phyloP scores from a whole-genome alignment of 2,329 filamentous ascomycete species.

The Camillea tinctor region DNA sequence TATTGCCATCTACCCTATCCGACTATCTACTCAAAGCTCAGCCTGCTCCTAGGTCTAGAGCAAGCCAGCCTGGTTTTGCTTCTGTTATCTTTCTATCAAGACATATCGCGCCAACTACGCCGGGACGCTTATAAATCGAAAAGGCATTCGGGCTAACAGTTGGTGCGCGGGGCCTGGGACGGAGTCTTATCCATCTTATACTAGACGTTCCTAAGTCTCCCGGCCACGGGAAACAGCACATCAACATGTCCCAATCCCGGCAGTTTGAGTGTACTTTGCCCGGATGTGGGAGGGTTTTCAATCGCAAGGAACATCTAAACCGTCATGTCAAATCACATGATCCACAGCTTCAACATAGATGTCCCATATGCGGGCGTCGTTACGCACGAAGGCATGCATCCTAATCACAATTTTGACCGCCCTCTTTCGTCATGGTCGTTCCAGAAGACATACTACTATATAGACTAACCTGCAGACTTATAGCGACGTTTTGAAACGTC shows the following conservation, averaged over 20 bases:
- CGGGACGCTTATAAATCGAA: background rate
- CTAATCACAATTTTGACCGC: background rate
- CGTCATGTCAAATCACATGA: slow-evolving; percentile 18
- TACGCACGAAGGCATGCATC: slow-evolving; percentile 17
- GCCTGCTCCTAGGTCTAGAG: background rate
- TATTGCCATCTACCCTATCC: background rate
- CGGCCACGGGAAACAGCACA: background rate
- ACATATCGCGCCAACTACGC: no score
- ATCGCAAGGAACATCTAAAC: slow-evolving; percentile 19
- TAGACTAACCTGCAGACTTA: background rate
- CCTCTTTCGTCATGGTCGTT: background rate
- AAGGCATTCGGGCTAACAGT: background rate
- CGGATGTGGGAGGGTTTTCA: slow-evolving; percentile 18
- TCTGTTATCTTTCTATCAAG: background rate
- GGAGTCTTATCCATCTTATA: background rate
- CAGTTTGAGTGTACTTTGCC: slow-evolving; percentile 15
- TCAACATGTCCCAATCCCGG: slow-evolving; percentile 14
- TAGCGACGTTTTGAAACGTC: slow-evolving; percentile 18
- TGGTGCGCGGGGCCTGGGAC: background rate
- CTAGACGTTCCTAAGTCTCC: background rate
- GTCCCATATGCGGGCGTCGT: slow-evolving; percentile 15
- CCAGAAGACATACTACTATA: slow-evolving; percentile 1
- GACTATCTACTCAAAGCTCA: background rate
- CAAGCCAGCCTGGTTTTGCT: background rate
- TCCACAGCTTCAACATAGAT: slow-evolving; percentile 18